Evolutionary conservation across 495 filamentous ascomycete species (phyloP).

Genomic region (Neohortaea acidophila): DNA sequence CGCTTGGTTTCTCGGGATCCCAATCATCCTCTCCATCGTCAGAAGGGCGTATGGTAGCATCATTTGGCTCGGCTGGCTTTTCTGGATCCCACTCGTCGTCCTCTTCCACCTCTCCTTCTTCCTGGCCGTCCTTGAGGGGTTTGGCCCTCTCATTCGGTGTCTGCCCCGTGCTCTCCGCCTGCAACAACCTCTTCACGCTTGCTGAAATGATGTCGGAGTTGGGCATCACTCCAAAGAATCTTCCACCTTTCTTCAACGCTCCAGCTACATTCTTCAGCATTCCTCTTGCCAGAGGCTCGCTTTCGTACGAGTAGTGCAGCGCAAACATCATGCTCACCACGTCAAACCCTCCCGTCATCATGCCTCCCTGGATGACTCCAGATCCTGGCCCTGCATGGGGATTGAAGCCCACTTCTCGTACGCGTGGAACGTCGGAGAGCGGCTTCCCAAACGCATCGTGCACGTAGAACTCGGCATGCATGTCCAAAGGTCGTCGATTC

Average conservation of each 20-base stretch:
- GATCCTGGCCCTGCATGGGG: conserved; percentile 44
- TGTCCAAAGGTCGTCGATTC: conserved; percentile 42
- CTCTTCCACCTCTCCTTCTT: conserved; percentile 8
- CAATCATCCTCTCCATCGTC: conserved; percentile 18
- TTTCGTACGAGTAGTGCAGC: conserved; percentile 98
- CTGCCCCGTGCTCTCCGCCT: conserved; percentile 22
- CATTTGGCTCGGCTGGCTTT: conserved; percentile 12
- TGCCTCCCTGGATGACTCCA: conserved; percentile 40
- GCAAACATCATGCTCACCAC: conserved; percentile 98
- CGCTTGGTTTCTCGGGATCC: conserved; percentile 21
- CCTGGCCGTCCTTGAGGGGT: conserved; percentile 3
- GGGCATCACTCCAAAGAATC: conserved; percentile 84
- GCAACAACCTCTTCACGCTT: conserved; percentile 33
- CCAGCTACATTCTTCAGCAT: conserved; percentile 92
- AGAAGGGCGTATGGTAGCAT: conserved; percentile 16
- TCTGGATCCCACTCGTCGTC: conserved; percentile 19
- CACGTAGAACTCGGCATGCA: conserved; percentile 69
- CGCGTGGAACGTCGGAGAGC: conserved; percentile 58
- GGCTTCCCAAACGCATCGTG: conserved; percentile 82
- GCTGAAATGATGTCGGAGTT: conserved; percentile 76
- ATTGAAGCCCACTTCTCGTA: conserved; percentile 76
- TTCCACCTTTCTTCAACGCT: conserved; percentile 77
- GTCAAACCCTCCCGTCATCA: conserved; percentile 52
- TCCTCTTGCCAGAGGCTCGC: conserved; percentile 61
- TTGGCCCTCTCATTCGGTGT: conserved; percentile 7